Percentiles rank a stretch among this genome's conserved stretches.
Conservation (phyloP, 148 eudicot species). For the Chenopodium album region DNA sequence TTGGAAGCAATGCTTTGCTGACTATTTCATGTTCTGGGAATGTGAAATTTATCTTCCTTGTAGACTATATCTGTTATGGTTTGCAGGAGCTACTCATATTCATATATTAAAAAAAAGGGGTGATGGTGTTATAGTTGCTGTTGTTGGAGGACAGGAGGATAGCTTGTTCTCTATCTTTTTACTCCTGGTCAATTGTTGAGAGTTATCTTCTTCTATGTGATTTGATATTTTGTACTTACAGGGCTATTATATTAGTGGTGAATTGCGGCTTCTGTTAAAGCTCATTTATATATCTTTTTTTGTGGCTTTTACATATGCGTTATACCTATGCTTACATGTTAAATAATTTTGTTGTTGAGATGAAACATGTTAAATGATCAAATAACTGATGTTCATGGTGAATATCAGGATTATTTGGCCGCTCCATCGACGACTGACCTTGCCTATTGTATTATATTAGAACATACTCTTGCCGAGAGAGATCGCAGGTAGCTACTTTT, state of each 20-base stretch:
- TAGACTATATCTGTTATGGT: not conserved
- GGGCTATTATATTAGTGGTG: not conserved
- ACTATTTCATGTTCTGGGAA: not conserved
- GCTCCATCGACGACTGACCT: constrained; percentile 69
- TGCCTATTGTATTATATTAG: constrained; percentile 83
- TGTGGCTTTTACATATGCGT: constrained; percentile 1
- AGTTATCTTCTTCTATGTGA: not conserved
- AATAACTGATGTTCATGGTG: constrained; percentile 21
- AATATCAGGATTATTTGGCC: constrained; percentile 90
- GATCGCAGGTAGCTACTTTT: constrained; percentile 74
- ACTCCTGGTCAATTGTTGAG: not conserved
- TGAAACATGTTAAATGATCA: not conserved
- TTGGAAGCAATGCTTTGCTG: not conserved
- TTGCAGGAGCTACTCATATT: not conserved
- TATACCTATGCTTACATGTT: constrained; percentile 5
- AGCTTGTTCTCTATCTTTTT: not conserved
- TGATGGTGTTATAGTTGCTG: not conserved
- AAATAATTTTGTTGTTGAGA: too few relatives aligned
- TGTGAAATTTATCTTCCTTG: not conserved
- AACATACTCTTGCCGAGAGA: constrained; percentile 97
- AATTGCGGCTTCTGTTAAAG: not conserved
- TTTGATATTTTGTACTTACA: not conserved
- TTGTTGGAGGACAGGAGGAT: not conserved
- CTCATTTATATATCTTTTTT: not conserved
- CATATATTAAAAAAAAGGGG: not conserved